These are phyloP conservation scores for Phytophthora gonapodyides DNA, from an alignment of 352 stramenopile species.

Conservation along the genomic window DNA sequence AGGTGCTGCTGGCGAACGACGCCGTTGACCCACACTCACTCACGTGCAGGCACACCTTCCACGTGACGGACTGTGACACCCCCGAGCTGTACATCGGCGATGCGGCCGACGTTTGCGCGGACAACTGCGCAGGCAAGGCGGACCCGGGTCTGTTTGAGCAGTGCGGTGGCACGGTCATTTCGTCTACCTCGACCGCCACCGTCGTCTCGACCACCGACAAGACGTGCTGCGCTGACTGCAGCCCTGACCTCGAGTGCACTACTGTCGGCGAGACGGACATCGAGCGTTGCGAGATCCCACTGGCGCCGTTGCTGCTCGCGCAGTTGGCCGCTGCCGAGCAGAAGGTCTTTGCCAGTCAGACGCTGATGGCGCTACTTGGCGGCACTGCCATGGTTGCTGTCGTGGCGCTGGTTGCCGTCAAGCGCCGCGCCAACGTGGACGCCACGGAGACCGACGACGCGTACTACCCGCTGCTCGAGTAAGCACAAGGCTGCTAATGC, in stretches of 20 bases:
- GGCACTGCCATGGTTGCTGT: slow-evolving; percentile 52
- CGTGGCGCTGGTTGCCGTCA: slow-evolving; percentile 59
- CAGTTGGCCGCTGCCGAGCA: slow-evolving; percentile 23
- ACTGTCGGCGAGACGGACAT: slow-evolving; percentile 17
- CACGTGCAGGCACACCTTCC: slow-evolving; percentile 43
- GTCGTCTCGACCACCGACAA: slow-evolving; percentile 36
- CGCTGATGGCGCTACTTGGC: slow-evolving; percentile 38
- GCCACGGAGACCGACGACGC: slow-evolving; percentile 36
- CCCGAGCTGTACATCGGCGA: slow-evolving; percentile 41
- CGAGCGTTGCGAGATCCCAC: slow-evolving; percentile 44
- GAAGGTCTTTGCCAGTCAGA: slow-evolving; percentile 24
- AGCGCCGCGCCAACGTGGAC: slow-evolving; percentile 17
- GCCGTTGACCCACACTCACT: slow-evolving; percentile 14
- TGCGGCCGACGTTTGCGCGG: slow-evolving; percentile 29
- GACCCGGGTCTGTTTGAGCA: slow-evolving; percentile 38
- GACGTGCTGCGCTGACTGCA: slow-evolving; percentile 35
- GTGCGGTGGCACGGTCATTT: slow-evolving; percentile 49
- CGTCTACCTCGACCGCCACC: slow-evolving; percentile 19
- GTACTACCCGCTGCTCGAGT: slow-evolving; percentile 65
- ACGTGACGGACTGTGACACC: slow-evolving; percentile 53
- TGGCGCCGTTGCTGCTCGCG: slow-evolving; percentile 18
- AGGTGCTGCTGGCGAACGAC: not conserved
- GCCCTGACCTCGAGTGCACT: slow-evolving; percentile 4
- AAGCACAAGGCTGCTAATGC: slow-evolving; percentile 9
- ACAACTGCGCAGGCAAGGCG: slow-evolving; percentile 31